Evolutionary conservation across 208 protist species (phyloP).

Genomic region (Crithidia thermophila): DNA sequence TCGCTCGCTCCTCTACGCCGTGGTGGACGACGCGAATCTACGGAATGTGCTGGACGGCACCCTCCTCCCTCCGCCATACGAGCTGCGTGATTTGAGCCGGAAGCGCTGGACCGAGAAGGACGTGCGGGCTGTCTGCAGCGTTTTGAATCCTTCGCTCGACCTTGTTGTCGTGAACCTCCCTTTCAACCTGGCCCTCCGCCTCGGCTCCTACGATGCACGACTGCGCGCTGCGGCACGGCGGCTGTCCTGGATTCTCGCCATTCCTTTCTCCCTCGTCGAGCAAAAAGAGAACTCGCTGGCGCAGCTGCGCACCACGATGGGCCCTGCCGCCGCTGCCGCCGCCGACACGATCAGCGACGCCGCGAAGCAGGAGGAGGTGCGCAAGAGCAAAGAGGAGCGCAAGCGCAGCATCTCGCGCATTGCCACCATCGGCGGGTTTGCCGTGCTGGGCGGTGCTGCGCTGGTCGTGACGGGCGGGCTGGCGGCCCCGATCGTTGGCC

Average conservation of each 20-base stretch:
- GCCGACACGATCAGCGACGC: background rate
- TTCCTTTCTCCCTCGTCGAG: constrained; percentile 70
- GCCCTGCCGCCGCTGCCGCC: background rate
- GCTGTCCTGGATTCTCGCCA: constrained; percentile 66
- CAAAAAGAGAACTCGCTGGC: constrained; percentile 40
- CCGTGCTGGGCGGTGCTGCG: constrained; percentile 60
- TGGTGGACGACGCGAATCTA: constrained; percentile 44
- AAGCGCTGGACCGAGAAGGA: constrained; percentile 44
- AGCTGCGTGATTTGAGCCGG: constrained; percentile 32
- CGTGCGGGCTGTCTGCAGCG: constrained; percentile 39
- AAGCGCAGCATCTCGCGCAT: constrained; percentile 46
- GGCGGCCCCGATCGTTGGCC: constrained; percentile 66
- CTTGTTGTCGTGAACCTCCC: constrained; percentile 60
- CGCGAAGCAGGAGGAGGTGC: constrained; percentile 35
- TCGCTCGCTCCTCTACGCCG: constrained; percentile 65
- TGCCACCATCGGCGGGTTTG: constrained; percentile 75
- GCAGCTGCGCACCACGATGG: constrained; percentile 4
- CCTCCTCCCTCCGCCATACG: constrained; percentile 70
- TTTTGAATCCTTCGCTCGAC: constrained; percentile 52
- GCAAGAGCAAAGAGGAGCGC: constrained; percentile 35
- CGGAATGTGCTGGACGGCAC: constrained; percentile 69
- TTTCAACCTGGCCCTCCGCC: constrained; percentile 61
- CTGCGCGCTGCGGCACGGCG: constrained; percentile 66
- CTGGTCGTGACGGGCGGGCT: constrained; percentile 76
- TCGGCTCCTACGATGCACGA: constrained; percentile 71